Percentiles rank a stretch among this genome's conserved stretches.
phyloP scores from a whole-genome alignment of 495 filamentous ascomycete species.

The Aspergillus bridgeri region DNA sequence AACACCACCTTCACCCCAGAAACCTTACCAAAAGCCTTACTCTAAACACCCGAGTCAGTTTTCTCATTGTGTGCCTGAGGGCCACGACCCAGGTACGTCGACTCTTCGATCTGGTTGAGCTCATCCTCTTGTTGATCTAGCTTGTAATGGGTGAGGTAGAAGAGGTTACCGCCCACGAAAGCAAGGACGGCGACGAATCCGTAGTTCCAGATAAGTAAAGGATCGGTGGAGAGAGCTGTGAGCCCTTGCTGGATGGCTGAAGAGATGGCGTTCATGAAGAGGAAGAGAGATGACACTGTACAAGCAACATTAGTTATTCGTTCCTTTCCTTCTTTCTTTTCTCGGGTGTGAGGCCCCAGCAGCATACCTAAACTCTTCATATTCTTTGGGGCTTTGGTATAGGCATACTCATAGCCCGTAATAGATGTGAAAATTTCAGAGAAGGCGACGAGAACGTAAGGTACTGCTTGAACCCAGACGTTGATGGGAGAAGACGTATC shows the following conservation, averaged over 20 bases:
- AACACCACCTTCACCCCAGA: neutral
- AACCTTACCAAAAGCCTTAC: neutral
- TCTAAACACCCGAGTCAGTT: slow-evolving; percentile 4
- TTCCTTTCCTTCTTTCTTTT: too few species aligned
- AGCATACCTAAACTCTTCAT: slow-evolving; percentile 36
- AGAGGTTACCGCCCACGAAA: slow-evolving; percentile 51
- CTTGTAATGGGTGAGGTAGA: slow-evolving; percentile 54
- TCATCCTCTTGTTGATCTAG: slow-evolving; percentile 63
- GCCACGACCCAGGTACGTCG: slow-evolving; percentile 16
- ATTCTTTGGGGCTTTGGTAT: slow-evolving; percentile 34
- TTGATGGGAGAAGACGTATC: slow-evolving; percentile 41
- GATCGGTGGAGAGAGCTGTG: slow-evolving; percentile 58
- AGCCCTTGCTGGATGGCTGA: slow-evolving; percentile 62
- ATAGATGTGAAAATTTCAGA: slow-evolving; percentile 65
- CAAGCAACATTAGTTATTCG: slow-evolving; percentile 24
- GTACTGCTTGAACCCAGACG: slow-evolving; percentile 54
- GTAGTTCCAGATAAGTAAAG: slow-evolving; percentile 64
- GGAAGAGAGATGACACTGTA: slow-evolving; percentile 57
- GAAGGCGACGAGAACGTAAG: slow-evolving; percentile 62
- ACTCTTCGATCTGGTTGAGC: slow-evolving; percentile 50
- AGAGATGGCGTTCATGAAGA: slow-evolving; percentile 62
- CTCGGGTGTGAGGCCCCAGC: too few species aligned
- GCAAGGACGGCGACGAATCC: slow-evolving; percentile 59
- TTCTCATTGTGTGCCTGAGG: slow-evolving; percentile 5
- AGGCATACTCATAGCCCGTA: slow-evolving; percentile 52